Percentiles rank a stretch among this genome's conserved stretches.
These are phyloP conservation scores for Coffea eugenioides DNA, from an alignment of 257 asterid species.

Conservation along the genomic window DNA sequence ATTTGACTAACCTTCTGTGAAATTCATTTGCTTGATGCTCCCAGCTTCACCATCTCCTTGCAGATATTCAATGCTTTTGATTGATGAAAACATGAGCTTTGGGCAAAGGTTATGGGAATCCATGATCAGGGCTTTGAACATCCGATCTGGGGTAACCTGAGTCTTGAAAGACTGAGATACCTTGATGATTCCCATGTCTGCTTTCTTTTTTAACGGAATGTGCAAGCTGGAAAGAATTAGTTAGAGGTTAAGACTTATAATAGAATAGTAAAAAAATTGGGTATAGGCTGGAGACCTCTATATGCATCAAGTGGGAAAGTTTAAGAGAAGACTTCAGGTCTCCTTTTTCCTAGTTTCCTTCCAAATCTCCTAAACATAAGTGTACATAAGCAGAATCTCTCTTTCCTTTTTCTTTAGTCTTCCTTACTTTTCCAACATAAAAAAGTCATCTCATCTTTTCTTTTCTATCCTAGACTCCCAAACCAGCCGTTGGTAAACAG, in stretches of 20 bases:
- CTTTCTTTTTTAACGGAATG: not conserved
- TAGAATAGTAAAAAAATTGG: no score
- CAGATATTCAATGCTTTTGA: slow-evolving; percentile 28
- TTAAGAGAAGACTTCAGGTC: no score
- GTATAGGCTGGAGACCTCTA: no score
- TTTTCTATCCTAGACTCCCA: no score
- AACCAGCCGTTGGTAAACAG: no score
- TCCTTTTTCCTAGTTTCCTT: no score
- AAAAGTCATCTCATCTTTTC: no score
- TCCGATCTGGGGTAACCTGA: slow-evolving; percentile 28
- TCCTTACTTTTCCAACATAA: no score
- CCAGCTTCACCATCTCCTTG: slow-evolving; percentile 34
- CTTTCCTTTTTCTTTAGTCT: no score
- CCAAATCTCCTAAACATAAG: no score
- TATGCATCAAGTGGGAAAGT: no score
- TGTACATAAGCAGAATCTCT: no score
- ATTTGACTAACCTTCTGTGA: slow-evolving; percentile 29
- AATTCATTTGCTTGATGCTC: slow-evolving; percentile 37
- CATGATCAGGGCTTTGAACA: slow-evolving; percentile 34
- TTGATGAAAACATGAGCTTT: slow-evolving; percentile 32
- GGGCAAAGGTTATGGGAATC: slow-evolving; percentile 43
- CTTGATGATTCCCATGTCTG: slow-evolving; percentile 41
- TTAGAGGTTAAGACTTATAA: not conserved
- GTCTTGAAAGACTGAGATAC: slow-evolving; percentile 51
- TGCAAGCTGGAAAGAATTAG: not conserved